phyloP scores from a whole-genome alignment of 306 rosid genomes.

The Sindora glabra region DNA sequence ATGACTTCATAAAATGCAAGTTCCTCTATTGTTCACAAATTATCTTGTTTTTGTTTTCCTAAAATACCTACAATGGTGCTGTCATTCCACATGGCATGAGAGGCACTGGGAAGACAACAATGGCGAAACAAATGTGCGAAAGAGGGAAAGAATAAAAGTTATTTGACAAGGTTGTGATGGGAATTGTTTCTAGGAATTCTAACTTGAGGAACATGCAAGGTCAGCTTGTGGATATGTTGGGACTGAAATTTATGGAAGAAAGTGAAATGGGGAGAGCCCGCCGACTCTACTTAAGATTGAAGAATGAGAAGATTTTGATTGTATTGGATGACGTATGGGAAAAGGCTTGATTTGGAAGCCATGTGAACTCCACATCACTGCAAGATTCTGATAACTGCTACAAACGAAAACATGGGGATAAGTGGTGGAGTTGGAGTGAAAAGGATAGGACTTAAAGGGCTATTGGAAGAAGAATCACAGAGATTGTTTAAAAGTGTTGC shows the following conservation, averaged over 20 bases:
- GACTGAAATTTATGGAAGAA: background rate
- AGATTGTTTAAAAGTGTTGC: background rate
- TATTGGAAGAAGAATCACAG: background rate
- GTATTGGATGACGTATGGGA: conserved; percentile 2
- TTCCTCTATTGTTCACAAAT: no score
- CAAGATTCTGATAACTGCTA: background rate
- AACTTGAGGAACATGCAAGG: background rate
- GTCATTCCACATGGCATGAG: background rate
- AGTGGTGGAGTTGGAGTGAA: background rate
- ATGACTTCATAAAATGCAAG: background rate
- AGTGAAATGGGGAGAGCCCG: background rate
- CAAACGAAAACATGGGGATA: background rate
- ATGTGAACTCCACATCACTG: background rate
- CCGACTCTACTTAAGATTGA: background rate
- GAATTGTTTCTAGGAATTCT: background rate
- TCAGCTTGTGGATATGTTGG: background rate
- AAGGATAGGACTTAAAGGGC: background rate
- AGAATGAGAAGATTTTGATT: background rate
- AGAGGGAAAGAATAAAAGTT: background rate
- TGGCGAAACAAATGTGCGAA: background rate
- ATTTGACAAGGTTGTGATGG: background rate
- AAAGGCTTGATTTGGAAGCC: background rate
- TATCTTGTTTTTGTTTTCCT: no score
- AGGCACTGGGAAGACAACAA: background rate
- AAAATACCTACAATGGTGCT: no score